These are phyloP conservation scores for Phytopythium montanum DNA, from an alignment of 352 stramenopile genomes.

Conservation along the genomic window DNA sequence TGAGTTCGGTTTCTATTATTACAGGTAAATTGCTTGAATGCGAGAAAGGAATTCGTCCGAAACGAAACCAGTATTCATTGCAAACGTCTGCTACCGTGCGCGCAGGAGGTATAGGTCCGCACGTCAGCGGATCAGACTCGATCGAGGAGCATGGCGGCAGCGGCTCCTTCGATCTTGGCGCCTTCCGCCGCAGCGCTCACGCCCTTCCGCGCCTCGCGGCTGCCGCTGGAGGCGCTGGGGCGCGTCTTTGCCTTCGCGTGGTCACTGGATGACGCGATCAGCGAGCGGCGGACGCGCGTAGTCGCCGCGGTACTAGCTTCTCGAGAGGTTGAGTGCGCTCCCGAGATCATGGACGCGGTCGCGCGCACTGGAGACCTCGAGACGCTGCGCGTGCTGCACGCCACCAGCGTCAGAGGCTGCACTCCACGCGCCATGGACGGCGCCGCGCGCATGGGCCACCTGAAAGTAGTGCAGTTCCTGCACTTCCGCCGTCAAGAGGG, in stretches of 20 bases:
- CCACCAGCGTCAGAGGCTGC: slow-evolving; percentile 22
- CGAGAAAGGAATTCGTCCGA: not conserved
- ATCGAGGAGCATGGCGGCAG: not conserved
- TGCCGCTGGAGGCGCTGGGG: slow-evolving; percentile 46
- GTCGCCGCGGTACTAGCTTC: slow-evolving; percentile 33
- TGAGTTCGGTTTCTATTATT: no score
- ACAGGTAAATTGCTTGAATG: not conserved
- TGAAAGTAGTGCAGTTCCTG: slow-evolving; percentile 47
- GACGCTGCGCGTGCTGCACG: slow-evolving; percentile 44
- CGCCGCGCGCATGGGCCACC: slow-evolving; percentile 26
- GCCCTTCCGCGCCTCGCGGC: slow-evolving; percentile 13
- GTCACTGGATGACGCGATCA: slow-evolving; percentile 34
- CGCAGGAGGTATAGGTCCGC: slow-evolving; percentile 2
- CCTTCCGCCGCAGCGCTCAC: slow-evolving; percentile 1
- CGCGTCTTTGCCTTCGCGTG: slow-evolving; percentile 39
- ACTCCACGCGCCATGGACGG: slow-evolving; percentile 41
- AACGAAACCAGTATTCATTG: not conserved
- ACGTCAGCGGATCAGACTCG: not conserved
- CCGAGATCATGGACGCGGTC: slow-evolving; percentile 32
- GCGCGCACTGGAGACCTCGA: slow-evolving; percentile 23
- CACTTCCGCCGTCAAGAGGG: slow-evolving; percentile 42
- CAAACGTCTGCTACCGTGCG: not conserved
- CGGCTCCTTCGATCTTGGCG: not conserved
- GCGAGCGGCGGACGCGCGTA: slow-evolving; percentile 20
- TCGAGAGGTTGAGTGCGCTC: slow-evolving; percentile 18